phyloP scores from a whole-genome alignment of 228 moss, liverwort and hornwort genomes.

The Sphagnum fallax region DNA sequence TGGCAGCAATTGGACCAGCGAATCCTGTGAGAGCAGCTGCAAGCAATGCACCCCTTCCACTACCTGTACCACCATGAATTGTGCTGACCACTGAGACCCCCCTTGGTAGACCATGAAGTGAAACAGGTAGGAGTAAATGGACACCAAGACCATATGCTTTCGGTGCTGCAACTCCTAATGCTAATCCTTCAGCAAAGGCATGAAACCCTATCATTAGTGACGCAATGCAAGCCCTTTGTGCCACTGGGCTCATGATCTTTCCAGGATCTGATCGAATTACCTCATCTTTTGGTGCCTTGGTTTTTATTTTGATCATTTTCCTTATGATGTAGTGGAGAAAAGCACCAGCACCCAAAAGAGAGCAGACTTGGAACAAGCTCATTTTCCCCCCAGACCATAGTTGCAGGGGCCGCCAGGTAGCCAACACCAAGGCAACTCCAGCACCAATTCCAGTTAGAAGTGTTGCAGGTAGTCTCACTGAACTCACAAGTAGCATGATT shows the following conservation, averaged over 20 bases:
- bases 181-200: conserved; percentile 59
- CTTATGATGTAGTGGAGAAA: conserved; percentile 31
- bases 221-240: conserved; percentile 47
- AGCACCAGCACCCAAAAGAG: conserved; percentile 41
- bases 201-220: conserved; percentile 58
- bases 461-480: conserved; percentile 37
- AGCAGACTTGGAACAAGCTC: conserved; percentile 24
- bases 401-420: conserved; percentile 75
- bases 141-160: conserved; percentile 26
- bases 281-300: conserved; percentile 39
- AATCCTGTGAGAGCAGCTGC: conserved; percentile 44
- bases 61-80: conserved; percentile 63
- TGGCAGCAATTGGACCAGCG: conserved; percentile 57
- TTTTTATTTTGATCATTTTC: conserved; percentile 26
- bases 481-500: conserved; percentile 35
- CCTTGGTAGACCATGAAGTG: conserved; percentile 67
- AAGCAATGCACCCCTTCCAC: conserved; percentile 33
- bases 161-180: conserved; percentile 45
- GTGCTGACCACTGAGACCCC: conserved; percentile 68
- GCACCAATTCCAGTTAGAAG: conserved; percentile 73
- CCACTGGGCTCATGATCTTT: conserved; percentile 47
- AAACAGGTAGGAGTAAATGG: conserved; percentile 45
- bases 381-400: conserved; percentile 49
- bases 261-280: conserved; percentile 34
- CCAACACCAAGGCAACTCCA: conserved; percentile 63